Percentiles rank a stretch among this genome's conserved stretches.
Conservation (phyloP, 2,329 filamentous ascomycete genomes). For the Ambrosiella xylebori region DNA sequence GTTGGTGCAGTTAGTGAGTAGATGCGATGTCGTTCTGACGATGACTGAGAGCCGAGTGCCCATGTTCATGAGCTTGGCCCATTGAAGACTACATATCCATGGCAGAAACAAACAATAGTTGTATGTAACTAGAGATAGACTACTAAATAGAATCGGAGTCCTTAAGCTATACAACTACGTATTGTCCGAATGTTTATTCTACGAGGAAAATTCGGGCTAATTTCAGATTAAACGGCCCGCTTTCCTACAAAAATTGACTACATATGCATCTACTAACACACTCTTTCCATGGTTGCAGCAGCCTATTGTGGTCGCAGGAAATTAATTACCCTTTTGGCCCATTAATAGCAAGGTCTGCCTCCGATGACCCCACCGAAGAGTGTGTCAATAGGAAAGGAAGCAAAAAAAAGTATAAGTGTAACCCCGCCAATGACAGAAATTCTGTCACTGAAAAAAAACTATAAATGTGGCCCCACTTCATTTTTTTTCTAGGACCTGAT, state of each 20-base stretch:
- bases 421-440: constrained; percentile 5
- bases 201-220: too few relatives aligned
- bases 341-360: background rate
- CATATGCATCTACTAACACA: background rate
- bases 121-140: too few relatives aligned
- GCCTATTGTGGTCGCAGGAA: background rate
- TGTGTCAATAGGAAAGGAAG: background rate
- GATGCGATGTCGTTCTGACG: too few relatives aligned
- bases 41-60: too few relatives aligned
- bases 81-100: too few relatives aligned
- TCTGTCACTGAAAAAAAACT: background rate
- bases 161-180: too few relatives aligned
- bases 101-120: too few relatives aligned
- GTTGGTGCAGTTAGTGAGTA: too few relatives aligned
- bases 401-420: constrained; percentile 7
- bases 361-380: constrained; percentile 12
- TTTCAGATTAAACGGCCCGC: background rate
- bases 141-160: too few relatives aligned
- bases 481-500: background rate
- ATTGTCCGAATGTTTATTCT: too few relatives aligned
- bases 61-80: too few relatives aligned
- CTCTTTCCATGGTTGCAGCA: background rate
- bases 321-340: background rate
- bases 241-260: background rate
- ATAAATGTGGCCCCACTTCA: background rate